Conservation (phyloP, 495 filamentous ascomycete species). For the Clavariopsis aquatica region DNA sequence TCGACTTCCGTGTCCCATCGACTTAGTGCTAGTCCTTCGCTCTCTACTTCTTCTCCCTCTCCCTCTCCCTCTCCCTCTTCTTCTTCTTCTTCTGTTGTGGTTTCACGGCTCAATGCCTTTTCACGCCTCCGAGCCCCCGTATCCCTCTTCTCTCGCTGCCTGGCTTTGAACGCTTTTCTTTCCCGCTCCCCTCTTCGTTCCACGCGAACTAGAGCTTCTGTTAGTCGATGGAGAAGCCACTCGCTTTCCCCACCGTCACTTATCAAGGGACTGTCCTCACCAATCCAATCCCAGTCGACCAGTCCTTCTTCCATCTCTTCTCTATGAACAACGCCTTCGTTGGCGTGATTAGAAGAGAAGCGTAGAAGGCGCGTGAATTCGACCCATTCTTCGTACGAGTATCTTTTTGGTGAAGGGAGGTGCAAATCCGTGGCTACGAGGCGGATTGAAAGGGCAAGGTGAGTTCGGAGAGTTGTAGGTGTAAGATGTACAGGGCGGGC, state of each 20-base stretch:
- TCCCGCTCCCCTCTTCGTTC: slow-evolving; percentile 11
- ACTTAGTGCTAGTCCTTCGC: neutral
- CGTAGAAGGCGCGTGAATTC: slow-evolving; percentile 62
- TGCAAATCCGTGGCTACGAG: slow-evolving; percentile 52
- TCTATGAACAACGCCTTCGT: neutral
- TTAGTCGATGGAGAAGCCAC: slow-evolving; percentile 62
- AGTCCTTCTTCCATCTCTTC: slow-evolving; percentile 58
- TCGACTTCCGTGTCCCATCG: neutral
- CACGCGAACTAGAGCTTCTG: slow-evolving; percentile 56
- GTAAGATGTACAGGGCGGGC: neutral
- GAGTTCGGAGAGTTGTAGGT: slow-evolving; percentile 51
- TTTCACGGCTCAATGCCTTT: neutral
- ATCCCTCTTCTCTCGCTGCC: slow-evolving; percentile 7
- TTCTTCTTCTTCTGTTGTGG: neutral
- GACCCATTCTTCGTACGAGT: slow-evolving; percentile 67
- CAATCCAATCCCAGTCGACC: slow-evolving; percentile 70
- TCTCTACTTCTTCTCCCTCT: neutral
- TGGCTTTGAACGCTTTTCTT: slow-evolving; percentile 32
- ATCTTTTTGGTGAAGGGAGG: slow-evolving; percentile 48
- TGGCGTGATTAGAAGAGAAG: neutral
- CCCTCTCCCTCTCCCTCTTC: neutral
- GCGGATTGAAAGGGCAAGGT: slow-evolving; percentile 58
- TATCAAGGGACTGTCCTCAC: slow-evolving; percentile 62
- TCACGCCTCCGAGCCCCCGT: neutral
- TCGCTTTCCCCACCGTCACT: slow-evolving; percentile 58